These are phyloP conservation scores for Phytomonas francai DNA, from an alignment of 208 protist species.

Conservation along the genomic window DNA sequence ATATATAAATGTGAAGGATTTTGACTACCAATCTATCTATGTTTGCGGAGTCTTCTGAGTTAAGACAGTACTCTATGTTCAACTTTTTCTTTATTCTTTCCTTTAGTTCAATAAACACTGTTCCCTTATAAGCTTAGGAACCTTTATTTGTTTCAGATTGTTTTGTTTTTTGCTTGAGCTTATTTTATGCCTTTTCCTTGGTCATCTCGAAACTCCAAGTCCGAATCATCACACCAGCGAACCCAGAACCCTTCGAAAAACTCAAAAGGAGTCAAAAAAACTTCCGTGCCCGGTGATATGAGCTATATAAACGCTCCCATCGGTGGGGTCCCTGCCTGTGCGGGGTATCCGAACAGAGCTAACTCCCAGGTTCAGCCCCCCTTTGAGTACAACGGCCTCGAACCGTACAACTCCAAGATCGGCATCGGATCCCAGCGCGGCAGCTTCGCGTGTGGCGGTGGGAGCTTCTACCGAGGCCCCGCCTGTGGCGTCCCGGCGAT, in stretches of 20 bases:
- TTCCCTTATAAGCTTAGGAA: background rate
- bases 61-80: background rate
- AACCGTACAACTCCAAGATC: background rate
- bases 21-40: background rate
- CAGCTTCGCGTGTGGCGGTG: slow-evolving; percentile 23
- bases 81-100: background rate
- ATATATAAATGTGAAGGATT: background rate
- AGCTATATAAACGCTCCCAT: background rate
- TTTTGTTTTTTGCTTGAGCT: background rate
- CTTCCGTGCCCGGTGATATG: background rate
- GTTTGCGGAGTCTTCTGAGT: background rate
- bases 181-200: background rate
- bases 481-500: slow-evolving; percentile 15
- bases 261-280: background rate
- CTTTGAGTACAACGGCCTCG: background rate
- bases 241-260: background rate
- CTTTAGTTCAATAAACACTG: background rate
- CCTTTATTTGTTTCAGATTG: background rate
- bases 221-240: background rate
- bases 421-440: slow-evolving; percentile 20
- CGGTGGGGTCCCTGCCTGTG: background rate
- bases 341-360: background rate
- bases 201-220: background rate
- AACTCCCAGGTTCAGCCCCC: no score
- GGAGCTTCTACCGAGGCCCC: slow-evolving; percentile 9